Evolutionary conservation across 441 rosid genomes (phyloP).

Genomic region (Hypseocharis bilobata): DNA sequence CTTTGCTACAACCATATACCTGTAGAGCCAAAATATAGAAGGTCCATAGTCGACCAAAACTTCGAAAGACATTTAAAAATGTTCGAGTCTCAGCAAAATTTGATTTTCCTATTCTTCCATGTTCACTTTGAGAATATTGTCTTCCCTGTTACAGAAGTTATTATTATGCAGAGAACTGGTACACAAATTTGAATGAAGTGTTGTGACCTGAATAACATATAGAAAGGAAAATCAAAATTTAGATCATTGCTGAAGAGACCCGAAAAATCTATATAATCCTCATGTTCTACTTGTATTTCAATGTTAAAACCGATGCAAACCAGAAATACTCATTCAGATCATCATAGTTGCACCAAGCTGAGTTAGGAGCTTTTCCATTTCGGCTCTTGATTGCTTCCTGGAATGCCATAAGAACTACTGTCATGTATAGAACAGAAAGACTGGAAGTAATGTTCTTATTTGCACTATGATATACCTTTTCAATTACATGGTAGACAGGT

Average conservation of each 20-base stretch:
- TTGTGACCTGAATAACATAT: conserved; percentile 51
- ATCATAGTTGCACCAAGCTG: conserved; percentile 96
- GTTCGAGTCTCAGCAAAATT: conserved; percentile 82
- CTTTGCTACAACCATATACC: conserved; percentile 32
- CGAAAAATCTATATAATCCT: neutral
- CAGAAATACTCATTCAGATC: conserved; percentile 97
- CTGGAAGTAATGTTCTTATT: conserved; percentile 2
- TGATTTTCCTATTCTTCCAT: conserved; percentile 77
- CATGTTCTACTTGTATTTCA: conserved; percentile 12
- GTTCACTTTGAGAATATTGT: conserved; percentile 37
- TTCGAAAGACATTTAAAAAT: conserved; percentile 92
- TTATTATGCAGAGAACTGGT: conserved; percentile 15
- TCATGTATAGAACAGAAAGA: conserved; percentile 24
- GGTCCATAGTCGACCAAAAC: conserved; percentile 93
- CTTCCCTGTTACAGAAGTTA: conserved; percentile 43
- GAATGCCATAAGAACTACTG: conserved; percentile 18
- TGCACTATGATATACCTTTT: conserved; percentile 45
- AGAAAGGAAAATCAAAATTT: conserved; percentile 10
- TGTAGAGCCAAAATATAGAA: conserved; percentile 81
- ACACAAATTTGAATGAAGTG: too few relatives aligned
- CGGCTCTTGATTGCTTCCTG: conserved; percentile 83
- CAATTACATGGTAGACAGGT: conserved; percentile 76
- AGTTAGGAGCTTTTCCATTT: conserved; percentile 74
- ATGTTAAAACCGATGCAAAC: conserved; percentile 38
- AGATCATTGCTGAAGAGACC: conserved; percentile 5